Percentiles rank a stretch among this genome's conserved stretches.
Evolutionary conservation across 2,329 filamentous ascomycete species (phyloP).

Genomic region (Clarireedia paspali): DNA sequence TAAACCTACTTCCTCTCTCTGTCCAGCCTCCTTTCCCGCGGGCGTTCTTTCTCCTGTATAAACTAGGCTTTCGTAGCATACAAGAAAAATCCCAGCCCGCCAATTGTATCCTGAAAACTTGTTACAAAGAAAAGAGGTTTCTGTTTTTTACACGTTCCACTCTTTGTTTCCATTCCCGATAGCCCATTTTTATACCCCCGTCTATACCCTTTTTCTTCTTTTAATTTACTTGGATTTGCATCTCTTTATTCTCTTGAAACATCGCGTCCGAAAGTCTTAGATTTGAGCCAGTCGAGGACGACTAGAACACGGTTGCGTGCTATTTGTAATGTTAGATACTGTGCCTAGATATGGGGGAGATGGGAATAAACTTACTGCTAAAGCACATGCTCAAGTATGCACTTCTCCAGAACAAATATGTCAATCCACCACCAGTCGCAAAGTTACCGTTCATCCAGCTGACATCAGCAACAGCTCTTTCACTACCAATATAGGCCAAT

Average conservation of each 20-base stretch:
- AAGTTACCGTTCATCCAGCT: constrained; percentile 97
- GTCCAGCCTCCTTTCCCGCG: no score
- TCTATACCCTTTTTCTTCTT: background rate
- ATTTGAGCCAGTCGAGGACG: constrained; percentile 91
- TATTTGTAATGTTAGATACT: constrained; percentile 32
- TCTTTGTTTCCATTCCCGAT: no score
- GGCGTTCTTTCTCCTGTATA: no score
- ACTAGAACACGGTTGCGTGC: constrained; percentile 93
- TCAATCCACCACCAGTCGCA: constrained; percentile 85
- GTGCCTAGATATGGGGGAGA: background rate
- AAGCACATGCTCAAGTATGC: constrained; percentile 99
- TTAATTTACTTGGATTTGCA: background rate
- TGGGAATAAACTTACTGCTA: constrained; percentile 66
- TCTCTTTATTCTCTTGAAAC: constrained; percentile 67
- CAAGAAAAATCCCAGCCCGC: no score
- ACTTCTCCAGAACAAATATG: constrained; percentile 97
- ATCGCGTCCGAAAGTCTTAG: constrained; percentile 92
- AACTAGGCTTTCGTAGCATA: no score
- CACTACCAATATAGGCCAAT: constrained; percentile 94
- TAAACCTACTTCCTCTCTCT: no score
- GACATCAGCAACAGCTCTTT: constrained; percentile 95
- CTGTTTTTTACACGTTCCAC: no score
- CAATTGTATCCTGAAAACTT: no score
- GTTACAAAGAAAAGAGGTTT: no score
- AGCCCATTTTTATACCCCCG: background rate